These are phyloP conservation scores for Arthrocladium fulminans DNA, from an alignment of 2,329 filamentous ascomycete species.

Conservation along the genomic window DNA sequence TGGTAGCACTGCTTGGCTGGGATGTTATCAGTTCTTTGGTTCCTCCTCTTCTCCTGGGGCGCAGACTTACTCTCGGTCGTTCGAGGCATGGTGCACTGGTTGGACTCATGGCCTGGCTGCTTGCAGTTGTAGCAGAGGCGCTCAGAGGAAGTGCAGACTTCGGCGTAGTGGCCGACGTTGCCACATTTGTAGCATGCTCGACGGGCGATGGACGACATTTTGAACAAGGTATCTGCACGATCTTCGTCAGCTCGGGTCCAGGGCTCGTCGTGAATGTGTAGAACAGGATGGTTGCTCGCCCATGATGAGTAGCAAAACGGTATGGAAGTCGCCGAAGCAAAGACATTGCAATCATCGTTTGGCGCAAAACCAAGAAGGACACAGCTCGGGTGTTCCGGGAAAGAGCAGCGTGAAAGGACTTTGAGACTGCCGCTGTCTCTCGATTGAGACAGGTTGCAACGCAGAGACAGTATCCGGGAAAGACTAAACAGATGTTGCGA, in stretches of 20 bases:
- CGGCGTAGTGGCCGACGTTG: constrained; percentile 67
- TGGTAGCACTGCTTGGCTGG: constrained; percentile 98
- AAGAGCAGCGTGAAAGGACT: background rate
- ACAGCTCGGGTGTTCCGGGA: too few species aligned
- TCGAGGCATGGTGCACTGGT: constrained; percentile 89
- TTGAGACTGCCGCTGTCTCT: background rate
- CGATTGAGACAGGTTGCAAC: background rate
- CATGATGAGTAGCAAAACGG: too few species aligned
- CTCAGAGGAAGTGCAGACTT: constrained; percentile 96
- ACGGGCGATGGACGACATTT: constrained; percentile 71
- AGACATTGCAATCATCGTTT: background rate
- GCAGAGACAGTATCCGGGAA: background rate
- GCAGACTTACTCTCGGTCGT: constrained; percentile 72
- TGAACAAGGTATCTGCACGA: constrained; percentile 17
- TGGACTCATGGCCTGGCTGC: constrained; percentile 81
- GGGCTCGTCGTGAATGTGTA: background rate
- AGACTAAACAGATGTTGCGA: background rate
- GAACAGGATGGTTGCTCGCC: background rate
- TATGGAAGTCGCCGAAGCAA: background rate
- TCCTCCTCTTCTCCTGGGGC: background rate
- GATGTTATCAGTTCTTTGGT: constrained; percentile 9
- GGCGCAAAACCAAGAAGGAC: background rate
- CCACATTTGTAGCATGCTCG: constrained; percentile 72
- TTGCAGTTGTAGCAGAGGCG: constrained; percentile 99
- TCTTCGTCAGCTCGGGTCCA: background rate